A percentile compares a stretch with the other conserved stretches of the same genome.
phyloP scores from a whole-genome alignment of 805 yeast genomes.

The Schwanniomyces polymorphus region DNA sequence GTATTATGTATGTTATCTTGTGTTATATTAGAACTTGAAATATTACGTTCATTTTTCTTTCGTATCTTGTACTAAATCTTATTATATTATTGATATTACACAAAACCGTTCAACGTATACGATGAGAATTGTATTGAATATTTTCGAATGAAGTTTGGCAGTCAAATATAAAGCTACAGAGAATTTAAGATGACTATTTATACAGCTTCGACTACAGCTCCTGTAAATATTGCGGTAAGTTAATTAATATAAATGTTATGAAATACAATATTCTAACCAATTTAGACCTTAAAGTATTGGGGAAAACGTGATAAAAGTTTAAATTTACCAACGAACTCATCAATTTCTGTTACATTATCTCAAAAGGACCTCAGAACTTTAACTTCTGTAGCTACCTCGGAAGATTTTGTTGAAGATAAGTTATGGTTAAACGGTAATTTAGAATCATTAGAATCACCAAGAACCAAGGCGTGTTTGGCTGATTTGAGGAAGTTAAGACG shows the following conservation, averaged over 20 bases:
- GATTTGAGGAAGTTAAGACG: slow-evolving; percentile 72
- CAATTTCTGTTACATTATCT: slow-evolving; percentile 90
- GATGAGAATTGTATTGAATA: slow-evolving; percentile 2
- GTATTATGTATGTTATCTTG: neutral
- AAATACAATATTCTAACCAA: slow-evolving; percentile 6
- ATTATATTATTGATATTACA: neutral
- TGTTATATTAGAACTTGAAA: neutral
- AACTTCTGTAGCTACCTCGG: slow-evolving; percentile 80
- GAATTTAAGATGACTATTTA: slow-evolving; percentile 46
- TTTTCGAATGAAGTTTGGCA: slow-evolving; percentile 4
- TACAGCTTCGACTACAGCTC: slow-evolving; percentile 88
- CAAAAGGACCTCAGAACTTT: slow-evolving; percentile 89
- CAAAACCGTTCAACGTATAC: neutral
- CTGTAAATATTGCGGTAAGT: slow-evolving; percentile 93
- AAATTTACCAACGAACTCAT: slow-evolving; percentile 93
- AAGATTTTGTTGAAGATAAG: slow-evolving; percentile 57
- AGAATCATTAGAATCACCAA: slow-evolving; percentile 64
- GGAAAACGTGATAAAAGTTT: slow-evolving; percentile 90
- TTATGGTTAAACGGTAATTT: slow-evolving; percentile 84
- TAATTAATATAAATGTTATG: neutral
- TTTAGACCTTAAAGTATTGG: slow-evolving; percentile 92
- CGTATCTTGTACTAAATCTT: neutral
- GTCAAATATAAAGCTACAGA: neutral
- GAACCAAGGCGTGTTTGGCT: slow-evolving; percentile 70
- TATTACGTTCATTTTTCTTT: neutral